Evolutionary conservation across 768 basidiomycete species (phyloP).

Genomic region (Amanita phalloides): DNA sequence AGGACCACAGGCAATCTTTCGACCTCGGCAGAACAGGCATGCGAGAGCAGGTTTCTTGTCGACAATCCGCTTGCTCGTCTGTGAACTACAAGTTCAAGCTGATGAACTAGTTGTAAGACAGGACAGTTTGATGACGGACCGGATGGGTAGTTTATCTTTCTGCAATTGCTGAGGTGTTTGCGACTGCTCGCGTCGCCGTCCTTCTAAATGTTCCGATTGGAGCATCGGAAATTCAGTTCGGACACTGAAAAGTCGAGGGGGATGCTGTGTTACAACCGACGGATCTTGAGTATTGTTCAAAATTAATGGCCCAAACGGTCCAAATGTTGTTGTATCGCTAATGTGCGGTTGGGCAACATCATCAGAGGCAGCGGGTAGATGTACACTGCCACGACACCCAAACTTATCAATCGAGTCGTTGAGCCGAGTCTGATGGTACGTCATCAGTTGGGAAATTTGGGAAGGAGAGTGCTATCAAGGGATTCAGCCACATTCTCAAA

Average conservation of each 20-base stretch:
- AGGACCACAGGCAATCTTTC: constrained; percentile 62
- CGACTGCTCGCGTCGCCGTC: background rate
- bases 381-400: background rate
- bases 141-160: background rate
- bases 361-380: background rate
- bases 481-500: background rate
- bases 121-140: background rate
- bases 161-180: background rate
- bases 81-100: constrained; percentile 18
- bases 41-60: constrained; percentile 53
- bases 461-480: constrained; percentile 4
- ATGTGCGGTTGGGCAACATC: background rate
- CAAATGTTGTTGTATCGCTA: background rate
- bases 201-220: background rate
- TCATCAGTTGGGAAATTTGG: constrained; percentile 2
- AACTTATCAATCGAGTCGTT: background rate
- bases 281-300: background rate
- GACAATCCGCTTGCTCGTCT: constrained; percentile 12
- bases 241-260: background rate
- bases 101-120: background rate
- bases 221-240: background rate
- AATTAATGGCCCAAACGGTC: background rate
- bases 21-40: constrained; percentile 54
- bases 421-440: background rate
- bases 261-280: background rate